A percentile compares a stretch with the other conserved stretches of the same genome.
phyloP scores from a whole-genome alignment of 148 eudicot species.

The Cornus kousa region DNA sequence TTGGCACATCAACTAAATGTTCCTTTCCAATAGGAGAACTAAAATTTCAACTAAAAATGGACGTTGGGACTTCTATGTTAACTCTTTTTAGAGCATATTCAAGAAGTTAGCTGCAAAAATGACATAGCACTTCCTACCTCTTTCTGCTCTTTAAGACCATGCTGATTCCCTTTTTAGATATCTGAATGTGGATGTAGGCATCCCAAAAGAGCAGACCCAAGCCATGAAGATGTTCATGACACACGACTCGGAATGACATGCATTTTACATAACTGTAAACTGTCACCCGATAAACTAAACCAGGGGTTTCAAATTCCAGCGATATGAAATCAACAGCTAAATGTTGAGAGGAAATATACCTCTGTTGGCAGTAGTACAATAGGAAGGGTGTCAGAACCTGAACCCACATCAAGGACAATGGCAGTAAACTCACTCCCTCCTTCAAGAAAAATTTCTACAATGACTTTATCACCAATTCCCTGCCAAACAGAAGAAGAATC shows the following conservation, averaged over 20 bases:
- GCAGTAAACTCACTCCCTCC: slow-evolving; percentile 92
- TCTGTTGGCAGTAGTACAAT: slow-evolving; percentile 75
- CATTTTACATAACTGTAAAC: not conserved
- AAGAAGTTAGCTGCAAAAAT: not conserved
- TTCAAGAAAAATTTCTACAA: slow-evolving; percentile 79
- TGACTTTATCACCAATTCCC: slow-evolving; percentile 80
- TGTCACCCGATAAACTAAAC: not conserved
- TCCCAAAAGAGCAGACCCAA: not conserved
- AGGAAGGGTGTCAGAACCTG: slow-evolving; percentile 55
- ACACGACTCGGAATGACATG: not conserved
- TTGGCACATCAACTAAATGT: too few relatives aligned
- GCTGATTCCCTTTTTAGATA: not conserved
- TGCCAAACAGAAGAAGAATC: slow-evolving; percentile 24
- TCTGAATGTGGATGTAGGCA: not conserved
- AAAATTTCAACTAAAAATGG: too few relatives aligned
- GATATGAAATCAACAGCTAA: not conserved
- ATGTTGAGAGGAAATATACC: slow-evolving; percentile 10
- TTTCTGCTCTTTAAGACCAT: not conserved
- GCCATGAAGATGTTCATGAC: not conserved
- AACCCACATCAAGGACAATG: slow-evolving; percentile 80
- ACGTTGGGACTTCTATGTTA: not conserved
- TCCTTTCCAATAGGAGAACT: too few relatives aligned
- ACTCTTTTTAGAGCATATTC: not conserved
- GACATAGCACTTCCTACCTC: not conserved
- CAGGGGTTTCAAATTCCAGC: not conserved